Evolutionary conservation across 352 stramenopile genomes (phyloP).

Genomic region (Pythium apleroticum): DNA sequence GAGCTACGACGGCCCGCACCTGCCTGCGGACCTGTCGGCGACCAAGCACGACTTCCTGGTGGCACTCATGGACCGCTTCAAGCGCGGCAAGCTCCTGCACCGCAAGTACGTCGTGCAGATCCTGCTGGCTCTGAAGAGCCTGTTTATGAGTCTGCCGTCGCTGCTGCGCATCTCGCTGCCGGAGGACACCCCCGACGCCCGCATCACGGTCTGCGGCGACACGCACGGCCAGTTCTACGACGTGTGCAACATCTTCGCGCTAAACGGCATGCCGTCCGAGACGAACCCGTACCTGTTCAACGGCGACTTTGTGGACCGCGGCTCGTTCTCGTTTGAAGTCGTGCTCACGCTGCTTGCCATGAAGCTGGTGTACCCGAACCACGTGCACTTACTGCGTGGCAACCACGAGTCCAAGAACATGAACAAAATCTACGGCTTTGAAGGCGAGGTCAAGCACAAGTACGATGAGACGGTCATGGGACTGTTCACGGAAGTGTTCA

Average conservation of each 20-base stretch:
- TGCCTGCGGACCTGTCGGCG: slow-evolving; percentile 54
- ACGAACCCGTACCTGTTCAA: slow-evolving; percentile 99
- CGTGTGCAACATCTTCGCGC: slow-evolving; percentile 99
- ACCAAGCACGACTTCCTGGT: slow-evolving; percentile 87
- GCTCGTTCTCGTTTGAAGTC: slow-evolving; percentile 98
- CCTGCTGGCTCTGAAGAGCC: slow-evolving; percentile 90
- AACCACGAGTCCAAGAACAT: slow-evolving; percentile 99
- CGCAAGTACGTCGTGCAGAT: slow-evolving; percentile 98
- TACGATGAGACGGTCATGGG: slow-evolving; percentile 99
- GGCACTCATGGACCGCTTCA: slow-evolving; percentile 95
- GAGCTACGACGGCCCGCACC: slow-evolving; percentile 74
- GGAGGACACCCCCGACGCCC: slow-evolving; percentile 50
- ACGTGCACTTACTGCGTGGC: slow-evolving; percentile 94
- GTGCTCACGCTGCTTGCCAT: slow-evolving; percentile 97
- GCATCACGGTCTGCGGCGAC: slow-evolving; percentile 97
- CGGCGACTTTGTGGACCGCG: slow-evolving; percentile 99
- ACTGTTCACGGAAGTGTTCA: slow-evolving; percentile 99
- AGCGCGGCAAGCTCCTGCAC: slow-evolving; percentile 96
- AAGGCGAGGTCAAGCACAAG: slow-evolving; percentile 99
- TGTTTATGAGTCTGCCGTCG: slow-evolving; percentile 89
- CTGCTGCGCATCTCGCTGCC: slow-evolving; percentile 87
- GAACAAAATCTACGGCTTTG: slow-evolving; percentile 99
- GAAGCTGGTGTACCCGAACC: slow-evolving; percentile 94
- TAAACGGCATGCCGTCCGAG: slow-evolving; percentile 95
- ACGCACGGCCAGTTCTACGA: slow-evolving; percentile 99